Conservation (phyloP, 2,329 filamentous ascomycete genomes). For the Pyrenophora seminiperda region DNA sequence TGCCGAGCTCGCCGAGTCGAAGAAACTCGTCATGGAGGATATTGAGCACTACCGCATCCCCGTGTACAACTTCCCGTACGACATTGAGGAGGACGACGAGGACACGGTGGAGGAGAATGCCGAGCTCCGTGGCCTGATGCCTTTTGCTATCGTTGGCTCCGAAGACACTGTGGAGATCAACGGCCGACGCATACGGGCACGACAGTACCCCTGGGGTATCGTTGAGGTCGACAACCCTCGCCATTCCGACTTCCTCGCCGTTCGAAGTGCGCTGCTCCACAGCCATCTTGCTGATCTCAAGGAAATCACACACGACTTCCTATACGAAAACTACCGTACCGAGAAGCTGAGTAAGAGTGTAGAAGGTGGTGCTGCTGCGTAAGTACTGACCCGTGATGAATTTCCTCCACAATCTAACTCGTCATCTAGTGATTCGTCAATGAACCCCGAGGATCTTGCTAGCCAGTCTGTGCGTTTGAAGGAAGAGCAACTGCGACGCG, state of each 20-base stretch:
- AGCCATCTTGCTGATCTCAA: constrained; percentile 98
- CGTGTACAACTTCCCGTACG: constrained; percentile 99
- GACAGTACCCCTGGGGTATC: constrained; percentile 98
- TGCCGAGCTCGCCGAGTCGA: constrained; percentile 94
- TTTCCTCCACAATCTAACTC: constrained; percentile 25
- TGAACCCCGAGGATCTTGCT: constrained; percentile 97
- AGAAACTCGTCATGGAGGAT: constrained; percentile 99
- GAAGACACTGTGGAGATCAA: constrained; percentile 95
- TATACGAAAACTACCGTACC: constrained; percentile 99
- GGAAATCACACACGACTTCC: constrained; percentile 99
- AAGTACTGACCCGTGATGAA: constrained; percentile 54
- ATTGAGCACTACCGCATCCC: constrained; percentile 99
- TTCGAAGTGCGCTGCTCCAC: constrained; percentile 93
- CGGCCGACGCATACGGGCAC: constrained; percentile 86
- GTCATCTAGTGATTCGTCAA: constrained; percentile 71
- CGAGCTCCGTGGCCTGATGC: constrained; percentile 95
- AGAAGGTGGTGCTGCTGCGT: constrained; percentile 85
- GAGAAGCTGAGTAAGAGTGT: constrained; percentile 99
- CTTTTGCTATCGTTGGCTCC: constrained; percentile 97
- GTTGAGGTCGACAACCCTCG: constrained; percentile 99
- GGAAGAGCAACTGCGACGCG: constrained; percentile 98
- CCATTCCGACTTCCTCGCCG: constrained; percentile 97
- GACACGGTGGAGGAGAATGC: constrained; percentile 99
- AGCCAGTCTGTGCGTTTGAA: constrained; percentile 98
- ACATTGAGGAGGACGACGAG: constrained; percentile 99